Percentiles rank a stretch among this genome's conserved stretches.
phyloP scores from a whole-genome alignment of 169 alveolate genomes.

The Theileria parva region DNA sequence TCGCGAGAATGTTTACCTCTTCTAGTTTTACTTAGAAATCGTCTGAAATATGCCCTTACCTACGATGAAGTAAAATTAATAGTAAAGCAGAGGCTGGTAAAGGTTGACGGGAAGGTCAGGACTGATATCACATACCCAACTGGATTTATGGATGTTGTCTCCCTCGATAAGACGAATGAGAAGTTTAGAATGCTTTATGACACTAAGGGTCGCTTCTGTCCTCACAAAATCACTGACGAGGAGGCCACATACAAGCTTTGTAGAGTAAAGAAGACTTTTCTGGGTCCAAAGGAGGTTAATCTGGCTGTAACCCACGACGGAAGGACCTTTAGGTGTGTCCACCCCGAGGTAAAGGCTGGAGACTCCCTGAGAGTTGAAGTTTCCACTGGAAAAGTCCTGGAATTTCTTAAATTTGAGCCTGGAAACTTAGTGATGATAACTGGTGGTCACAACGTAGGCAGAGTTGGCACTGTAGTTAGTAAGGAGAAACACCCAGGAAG shows the following conservation, averaged over 20 bases:
- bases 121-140: conserved; percentile 96
- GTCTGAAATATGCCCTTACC: conserved; percentile 92
- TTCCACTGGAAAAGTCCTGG: conserved; percentile 92
- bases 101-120: conserved; percentile 95
- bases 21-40: conserved; percentile 89
- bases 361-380: conserved; percentile 95
- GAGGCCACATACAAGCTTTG: conserved; percentile 96
- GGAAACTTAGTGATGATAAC: conserved; percentile 93
- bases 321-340: conserved; percentile 96
- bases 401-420: conserved; percentile 91
- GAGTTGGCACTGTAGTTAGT: conserved; percentile 95
- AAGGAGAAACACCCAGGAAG: conserved; percentile 96
- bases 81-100: conserved; percentile 94
- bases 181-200: conserved; percentile 95
- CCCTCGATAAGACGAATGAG: conserved; percentile 92
- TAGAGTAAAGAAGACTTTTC: conserved; percentile 89
- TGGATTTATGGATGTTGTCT: conserved; percentile 96
- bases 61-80: conserved; percentile 92
- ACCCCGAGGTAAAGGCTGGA: conserved; percentile 96
- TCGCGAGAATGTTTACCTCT: conserved; percentile 96
- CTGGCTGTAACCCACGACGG: conserved; percentile 97
- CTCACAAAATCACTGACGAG: conserved; percentile 92
- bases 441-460: conserved; percentile 99
- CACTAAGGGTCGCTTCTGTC: conserved; percentile 96
- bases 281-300: conserved; percentile 96